phyloP scores from a whole-genome alignment of 2,329 filamentous ascomycete species.

The Exophiala bonariae region DNA sequence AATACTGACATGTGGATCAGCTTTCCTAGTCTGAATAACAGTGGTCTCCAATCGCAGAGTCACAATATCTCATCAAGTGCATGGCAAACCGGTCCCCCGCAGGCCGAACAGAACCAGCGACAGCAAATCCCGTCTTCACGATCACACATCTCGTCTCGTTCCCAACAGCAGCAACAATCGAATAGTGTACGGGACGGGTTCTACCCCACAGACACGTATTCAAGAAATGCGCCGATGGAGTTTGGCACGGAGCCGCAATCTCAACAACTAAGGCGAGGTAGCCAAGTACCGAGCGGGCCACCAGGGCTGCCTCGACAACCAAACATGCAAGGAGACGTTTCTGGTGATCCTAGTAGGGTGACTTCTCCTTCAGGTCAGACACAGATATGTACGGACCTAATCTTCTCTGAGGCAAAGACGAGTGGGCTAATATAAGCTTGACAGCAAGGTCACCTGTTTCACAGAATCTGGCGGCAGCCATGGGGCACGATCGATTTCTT shows the following conservation, averaged over 20 bases:
- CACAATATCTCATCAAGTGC: conserved; percentile 24
- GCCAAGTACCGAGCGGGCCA: conserved; percentile 21
- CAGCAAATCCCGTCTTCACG: conserved; percentile 19
- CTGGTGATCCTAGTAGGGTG: conserved; percentile 23
- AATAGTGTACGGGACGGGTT: conserved; percentile 17
- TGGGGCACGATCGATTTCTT: conserved; percentile 38
- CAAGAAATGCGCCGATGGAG: conserved; percentile 24
- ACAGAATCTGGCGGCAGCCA: conserved; percentile 43
- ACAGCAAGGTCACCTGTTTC: conserved; percentile 42
- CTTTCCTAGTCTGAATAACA: conserved; percentile 28
- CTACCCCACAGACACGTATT: conserved; percentile 25
- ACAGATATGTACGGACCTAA: conserved; percentile 21
- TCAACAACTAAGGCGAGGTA: conserved; percentile 20
- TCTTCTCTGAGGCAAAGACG: too few relatives aligned
- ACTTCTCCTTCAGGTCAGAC: conserved; percentile 26
- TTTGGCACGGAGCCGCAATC: conserved; percentile 19
- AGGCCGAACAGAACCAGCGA: conserved; percentile 22
- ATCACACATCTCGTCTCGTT: conserved; percentile 16
- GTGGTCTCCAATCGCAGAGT: conserved; percentile 22
- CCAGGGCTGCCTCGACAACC: conserved; percentile 23
- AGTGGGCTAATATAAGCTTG: too few relatives aligned
- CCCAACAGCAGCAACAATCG: conserved; percentile 20
- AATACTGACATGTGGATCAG: too few relatives aligned
- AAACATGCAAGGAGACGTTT: conserved; percentile 20
- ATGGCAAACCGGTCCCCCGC: conserved; percentile 28